Evolutionary conservation across 2,329 filamentous ascomycete genomes (phyloP).

Genomic region (Trichoderma sp.): DNA sequence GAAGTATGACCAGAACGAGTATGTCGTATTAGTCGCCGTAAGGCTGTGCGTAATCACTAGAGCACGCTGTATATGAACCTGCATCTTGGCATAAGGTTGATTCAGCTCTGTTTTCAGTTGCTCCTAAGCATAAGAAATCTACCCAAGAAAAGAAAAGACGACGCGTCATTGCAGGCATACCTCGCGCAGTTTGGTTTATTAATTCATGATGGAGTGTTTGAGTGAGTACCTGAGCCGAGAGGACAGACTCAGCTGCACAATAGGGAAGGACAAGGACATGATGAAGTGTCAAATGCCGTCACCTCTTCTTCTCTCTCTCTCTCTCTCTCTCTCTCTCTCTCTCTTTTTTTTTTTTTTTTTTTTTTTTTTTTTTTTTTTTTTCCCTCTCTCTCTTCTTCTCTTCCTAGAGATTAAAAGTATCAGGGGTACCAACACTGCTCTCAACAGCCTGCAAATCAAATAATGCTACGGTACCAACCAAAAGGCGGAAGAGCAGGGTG

Average conservation of each 20-base stretch:
- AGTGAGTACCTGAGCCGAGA: not conserved
- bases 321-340: not conserved
- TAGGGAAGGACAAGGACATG: not conserved
- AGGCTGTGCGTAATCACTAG: not conserved
- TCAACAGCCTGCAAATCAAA: not conserved
- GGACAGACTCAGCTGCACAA: not conserved
- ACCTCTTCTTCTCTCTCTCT: too few species aligned
- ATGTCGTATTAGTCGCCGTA: not conserved
- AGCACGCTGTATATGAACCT: not conserved
- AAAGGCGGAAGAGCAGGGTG: not conserved
- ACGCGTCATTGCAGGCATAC: not conserved
- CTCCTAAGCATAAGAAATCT: not conserved
- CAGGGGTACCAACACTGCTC: not conserved
- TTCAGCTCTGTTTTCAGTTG: not conserved
- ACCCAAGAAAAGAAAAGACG: not conserved
- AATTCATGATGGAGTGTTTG: not conserved
- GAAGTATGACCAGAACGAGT: constrained; percentile 5
- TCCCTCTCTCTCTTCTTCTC: not conserved
- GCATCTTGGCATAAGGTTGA: not conserved
- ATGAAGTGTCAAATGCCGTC: not conserved
- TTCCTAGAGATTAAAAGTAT: not conserved
- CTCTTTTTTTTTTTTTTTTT: not conserved
- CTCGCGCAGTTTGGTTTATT: not conserved
- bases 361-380: not conserved
- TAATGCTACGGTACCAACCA: not conserved